Evolutionary conservation across 768 basidiomycete genomes (phyloP), one percentile per base, ranked within the genome.

Genomic region (Panellus pusillus): DNA sequence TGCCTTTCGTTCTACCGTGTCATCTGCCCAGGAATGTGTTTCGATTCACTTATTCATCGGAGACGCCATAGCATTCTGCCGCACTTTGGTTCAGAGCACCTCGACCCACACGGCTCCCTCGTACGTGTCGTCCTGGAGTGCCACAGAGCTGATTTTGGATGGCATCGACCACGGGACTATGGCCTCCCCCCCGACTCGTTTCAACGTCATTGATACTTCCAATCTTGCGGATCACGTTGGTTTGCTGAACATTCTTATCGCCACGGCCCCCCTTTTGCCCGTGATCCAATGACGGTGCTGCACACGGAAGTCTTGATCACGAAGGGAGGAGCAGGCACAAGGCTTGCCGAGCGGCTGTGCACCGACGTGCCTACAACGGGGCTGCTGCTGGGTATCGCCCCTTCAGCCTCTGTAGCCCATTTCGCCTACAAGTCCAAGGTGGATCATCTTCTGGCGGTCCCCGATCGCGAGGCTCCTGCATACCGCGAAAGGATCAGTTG

Each of bases 181-280:
- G 17, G 39, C 44, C 12, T 19, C 50, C 2, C 69, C 70, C 5
- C 72, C 74, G 7, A 50, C 63, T 14, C 37, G 36, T 24, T 77
- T 75, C 65, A 64, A 74, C 48, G 65, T 74, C 45, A 71, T 76
- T 40, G 73, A 77, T 24, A 72, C 75, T 3, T 75, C 75, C 8
- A 75, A 75, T 55, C 58, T 77, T 9, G 55, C 54, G 31, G 75
- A 76, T 48, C 68, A 72, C 47, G 49, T 75, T 14, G 75, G 73
- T 1, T 53, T 74, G 13, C 54, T 75, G n/a, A 76, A 76, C 55
- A 55, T 75, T 39, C 61, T 77, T 18, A 58, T 70, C 36, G 48
- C 66, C 1, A 48, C 68, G 0, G 46, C 64, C 8, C 74, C 74
- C 15, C 44, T 75, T 9, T 75, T 17, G 40, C 46, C 27, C 58